Evolutionary conservation across 164 flowering plant species (phyloP), one percentile per base, ranked within the genome.

Genomic region (Buxus sempervirens): DNA sequence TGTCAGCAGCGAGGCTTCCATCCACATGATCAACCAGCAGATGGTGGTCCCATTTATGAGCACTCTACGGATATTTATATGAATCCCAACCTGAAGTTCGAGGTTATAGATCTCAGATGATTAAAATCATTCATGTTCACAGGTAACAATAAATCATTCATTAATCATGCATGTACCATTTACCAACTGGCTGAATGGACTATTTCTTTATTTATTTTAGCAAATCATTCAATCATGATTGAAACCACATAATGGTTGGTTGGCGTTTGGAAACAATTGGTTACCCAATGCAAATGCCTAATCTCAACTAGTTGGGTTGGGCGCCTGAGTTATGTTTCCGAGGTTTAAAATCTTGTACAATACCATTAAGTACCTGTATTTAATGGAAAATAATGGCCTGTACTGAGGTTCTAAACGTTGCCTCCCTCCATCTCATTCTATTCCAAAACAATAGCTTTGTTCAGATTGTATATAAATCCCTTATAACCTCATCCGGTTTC

Each of bases 1-100:
- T 95, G 97, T 66, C 90, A 87, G 60, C 90, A 75, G 53, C 97
- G 96, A 55, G 99, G 99, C 21, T 95, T 95, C 70, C 99, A 95
- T 76, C 67, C 92, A 2, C 99, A 92, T 63, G 83, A 86, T 8
- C 83, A 78, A 48, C 97, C 97, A 64, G 59, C 90, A 13, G 96
- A 88, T 77, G 99, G 97, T 54, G 84, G 90, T 16, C 96, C 99
- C 59, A 85, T 95, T 56, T 95, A 95, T 81, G 82, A 85, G 32
- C 82, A 85, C 23, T 91, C 97, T 82, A 81, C 99, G 67, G 96
- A 95, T 82, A 96, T 95, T 41, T 95, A 90, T 75, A 83, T 95
- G 88, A 84, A 85, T 70, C 89, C 96, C 41, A 77, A 70, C 41
- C 70, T 86, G 65, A 89, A 81, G 70, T 85, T 89, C 81, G 97